Conservation (phyloP, 2,329 filamentous ascomycete genomes). For the Apiospora aurea region DNA sequence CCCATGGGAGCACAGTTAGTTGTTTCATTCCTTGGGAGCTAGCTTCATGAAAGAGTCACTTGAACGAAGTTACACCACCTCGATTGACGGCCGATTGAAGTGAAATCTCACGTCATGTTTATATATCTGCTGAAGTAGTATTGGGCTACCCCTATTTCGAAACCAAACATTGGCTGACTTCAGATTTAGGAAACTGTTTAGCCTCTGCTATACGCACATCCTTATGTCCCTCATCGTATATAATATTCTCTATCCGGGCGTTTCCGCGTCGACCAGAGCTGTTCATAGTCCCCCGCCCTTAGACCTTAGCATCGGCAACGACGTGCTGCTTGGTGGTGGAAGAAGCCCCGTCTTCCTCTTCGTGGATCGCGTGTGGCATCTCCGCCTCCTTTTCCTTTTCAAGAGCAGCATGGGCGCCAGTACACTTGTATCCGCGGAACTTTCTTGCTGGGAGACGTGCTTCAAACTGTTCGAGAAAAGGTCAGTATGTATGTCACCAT, state of each 20-base stretch:
- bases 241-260: no score
- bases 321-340: conserved; percentile 4
- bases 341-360: conserved; percentile 28
- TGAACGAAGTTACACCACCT: neutral
- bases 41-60: neutral
- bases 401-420: conserved; percentile 12
- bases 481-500: no score
- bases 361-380: conserved; percentile 28
- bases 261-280: no score
- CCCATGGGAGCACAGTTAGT: accelerated
- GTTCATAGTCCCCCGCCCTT: accelerated
- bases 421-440: conserved; percentile 34
- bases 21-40: neutral
- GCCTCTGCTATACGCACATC: neutral
- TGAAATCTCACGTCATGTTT: no score
- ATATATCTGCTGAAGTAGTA: neutral
- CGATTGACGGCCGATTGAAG: neutral
- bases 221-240: no score
- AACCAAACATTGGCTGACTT: no score
- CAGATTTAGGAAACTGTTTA: no score
- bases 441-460: conserved; percentile 34
- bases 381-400: conserved; percentile 16
- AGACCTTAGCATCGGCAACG: neutral
- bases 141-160: no score
- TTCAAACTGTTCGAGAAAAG: conserved; percentile 30